Evolutionary conservation across 306 rosid species (phyloP).

Genomic region (Medicago truncatula): MtrunA17r5.0-ANR NC_053042.1:22528001-22528500

Average conservation of each 20-base stretch:
- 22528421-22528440: neutral
- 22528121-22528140: slow-evolving; percentile 4
- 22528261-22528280: slow-evolving; percentile 8
- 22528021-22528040: slow-evolving; percentile 42
- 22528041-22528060: slow-evolving; percentile 19
- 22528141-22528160: slow-evolving; percentile 33
- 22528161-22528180: slow-evolving; percentile 8
- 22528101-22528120: neutral
- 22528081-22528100: neutral
- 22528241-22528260: slow-evolving; percentile 6
- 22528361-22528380: slow-evolving; percentile 7
- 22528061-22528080: slow-evolving; percentile 22
- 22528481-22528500: no score
- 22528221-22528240: neutral
- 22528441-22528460: slow-evolving; percentile 21
- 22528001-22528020: slow-evolving; percentile 61
- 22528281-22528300: slow-evolving; percentile 11
- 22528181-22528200: neutral
- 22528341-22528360: slow-evolving; percentile 13
- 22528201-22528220: slow-evolving; percentile 6
- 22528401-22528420: slow-evolving; percentile 10
- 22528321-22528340: neutral
- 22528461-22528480: no score
- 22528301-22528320: slow-evolving; percentile 17
- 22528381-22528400: slow-evolving; percentile 16